These are phyloP conservation scores for Quercus phellos DNA, from an alignment of 331 rosid species.

Conservation along the genomic window DNA sequence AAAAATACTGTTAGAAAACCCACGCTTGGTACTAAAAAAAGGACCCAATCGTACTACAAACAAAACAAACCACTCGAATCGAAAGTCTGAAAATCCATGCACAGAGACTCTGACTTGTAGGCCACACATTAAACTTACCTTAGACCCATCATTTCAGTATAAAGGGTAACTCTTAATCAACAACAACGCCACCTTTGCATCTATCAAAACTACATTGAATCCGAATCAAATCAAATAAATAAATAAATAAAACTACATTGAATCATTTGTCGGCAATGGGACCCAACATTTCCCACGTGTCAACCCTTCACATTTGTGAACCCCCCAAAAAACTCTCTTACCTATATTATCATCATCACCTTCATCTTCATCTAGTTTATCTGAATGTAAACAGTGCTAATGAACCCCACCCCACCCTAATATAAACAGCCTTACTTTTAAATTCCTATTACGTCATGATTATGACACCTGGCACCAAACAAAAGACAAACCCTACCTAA, in stretches of 20 bases:
- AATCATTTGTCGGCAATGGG: slow-evolving; percentile 21
- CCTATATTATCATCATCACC: background rate
- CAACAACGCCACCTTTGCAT: too few relatives aligned
- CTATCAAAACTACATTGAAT: slow-evolving; percentile 3
- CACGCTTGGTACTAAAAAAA: too few relatives aligned
- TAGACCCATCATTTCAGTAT: background rate
- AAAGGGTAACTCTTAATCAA: background rate
- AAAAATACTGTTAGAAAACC: too few relatives aligned
- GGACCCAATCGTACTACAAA: too few relatives aligned
- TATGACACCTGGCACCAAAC: background rate
- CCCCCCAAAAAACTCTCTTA: too few relatives aligned
- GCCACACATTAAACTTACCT: background rate
- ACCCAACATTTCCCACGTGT: background rate
- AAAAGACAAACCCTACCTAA: background rate
- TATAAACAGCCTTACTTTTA: too few relatives aligned
- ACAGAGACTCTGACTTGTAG: background rate
- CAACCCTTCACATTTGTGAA: slow-evolving; percentile 1
- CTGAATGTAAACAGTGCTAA: background rate
- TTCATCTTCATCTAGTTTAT: background rate
- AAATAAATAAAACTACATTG: background rate
- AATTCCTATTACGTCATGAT: background rate
- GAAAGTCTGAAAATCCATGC: too few relatives aligned
- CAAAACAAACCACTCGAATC: too few relatives aligned
- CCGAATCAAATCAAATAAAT: background rate
- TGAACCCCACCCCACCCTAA: too few relatives aligned